A percentile compares a stretch with the other conserved stretches of the same genome.
These are phyloP conservation scores for Aspergillus alliaceus DNA, from an alignment of 2,329 filamentous ascomycete species.

Conservation along the genomic window DNA sequence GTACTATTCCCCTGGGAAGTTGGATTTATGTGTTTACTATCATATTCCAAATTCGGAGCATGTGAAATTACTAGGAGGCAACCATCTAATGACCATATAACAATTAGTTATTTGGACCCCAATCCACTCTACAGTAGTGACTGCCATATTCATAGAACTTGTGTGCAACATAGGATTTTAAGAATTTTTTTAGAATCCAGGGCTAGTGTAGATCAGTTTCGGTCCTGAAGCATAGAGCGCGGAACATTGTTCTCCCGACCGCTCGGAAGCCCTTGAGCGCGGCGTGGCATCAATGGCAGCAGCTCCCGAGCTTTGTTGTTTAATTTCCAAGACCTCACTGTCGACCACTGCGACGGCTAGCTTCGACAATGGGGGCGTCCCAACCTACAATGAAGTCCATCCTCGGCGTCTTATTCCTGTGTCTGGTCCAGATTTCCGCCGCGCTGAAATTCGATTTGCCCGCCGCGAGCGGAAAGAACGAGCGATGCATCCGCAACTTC, in stretches of 20 bases:
- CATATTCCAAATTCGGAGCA: not conserved
- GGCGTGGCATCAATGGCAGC: conserved; percentile 37
- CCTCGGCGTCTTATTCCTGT: conserved; percentile 32
- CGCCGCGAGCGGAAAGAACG: conserved; percentile 65
- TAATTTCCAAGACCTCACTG: conserved; percentile 18
- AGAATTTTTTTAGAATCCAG: too few species aligned
- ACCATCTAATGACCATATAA: not conserved
- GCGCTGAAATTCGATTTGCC: conserved; percentile 93
- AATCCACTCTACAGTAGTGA: not conserved
- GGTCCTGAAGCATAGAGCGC: conserved; percentile 7
- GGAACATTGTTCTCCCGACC: conserved; percentile 32
- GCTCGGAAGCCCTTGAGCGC: conserved; percentile 25
- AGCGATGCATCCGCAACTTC: conserved; percentile 96
- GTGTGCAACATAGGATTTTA: too few species aligned
- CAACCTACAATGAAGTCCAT: conserved; percentile 31
- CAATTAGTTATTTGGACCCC: not conserved
- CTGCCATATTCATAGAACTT: too few species aligned
- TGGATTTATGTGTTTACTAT: not conserved
- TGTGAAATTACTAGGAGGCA: not conserved
- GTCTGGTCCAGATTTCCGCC: conserved; percentile 42
- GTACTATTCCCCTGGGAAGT: not conserved
- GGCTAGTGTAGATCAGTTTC: not conserved
- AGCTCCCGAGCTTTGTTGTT: conserved; percentile 22
- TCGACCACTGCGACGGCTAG: conserved; percentile 14
- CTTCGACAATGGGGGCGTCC: conserved; percentile 32